Evolutionary conservation across 495 filamentous ascomycete species (phyloP).

Genomic region (Peziza echinospora): DNA sequence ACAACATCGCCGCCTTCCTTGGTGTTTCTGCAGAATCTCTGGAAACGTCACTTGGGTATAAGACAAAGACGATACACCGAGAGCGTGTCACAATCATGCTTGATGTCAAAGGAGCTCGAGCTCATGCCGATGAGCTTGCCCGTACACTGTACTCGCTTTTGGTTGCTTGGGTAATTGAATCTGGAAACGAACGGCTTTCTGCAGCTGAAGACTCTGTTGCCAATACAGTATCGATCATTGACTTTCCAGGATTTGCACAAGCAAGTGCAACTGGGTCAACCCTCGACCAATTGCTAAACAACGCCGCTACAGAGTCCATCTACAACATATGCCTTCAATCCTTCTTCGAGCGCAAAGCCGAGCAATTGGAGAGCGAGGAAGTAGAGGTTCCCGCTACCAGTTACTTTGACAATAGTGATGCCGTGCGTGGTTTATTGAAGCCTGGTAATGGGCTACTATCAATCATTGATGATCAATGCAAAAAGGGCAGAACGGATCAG

Average conservation of each 20-base stretch:
- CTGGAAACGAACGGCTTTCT: conserved; percentile 73
- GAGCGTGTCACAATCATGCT: conserved; percentile 96
- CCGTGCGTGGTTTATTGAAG: conserved; percentile 74
- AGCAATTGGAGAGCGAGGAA: conserved; percentile 80
- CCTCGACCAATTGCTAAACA: conserved; percentile 83
- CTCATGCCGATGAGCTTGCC: conserved; percentile 82
- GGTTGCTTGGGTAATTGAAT: conserved; percentile 81
- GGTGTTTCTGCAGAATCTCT: conserved; percentile 60
- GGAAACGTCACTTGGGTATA: conserved; percentile 75
- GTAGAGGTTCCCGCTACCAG: conserved; percentile 70
- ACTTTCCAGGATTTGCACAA: conserved; percentile 89
- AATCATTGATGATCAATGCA: conserved; percentile 88
- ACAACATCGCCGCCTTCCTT: conserved; percentile 73
- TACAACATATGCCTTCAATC: conserved; percentile 86
- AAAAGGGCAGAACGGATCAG: conserved; percentile 63
- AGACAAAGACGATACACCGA: conserved; percentile 80
- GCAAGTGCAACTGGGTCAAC: conserved; percentile 58
- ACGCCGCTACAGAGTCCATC: conserved; percentile 72
- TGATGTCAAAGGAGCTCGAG: conserved; percentile 70
- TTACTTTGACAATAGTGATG: conserved; percentile 94
- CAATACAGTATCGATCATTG: conserved; percentile 85
- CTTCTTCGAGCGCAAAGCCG: conserved; percentile 85
- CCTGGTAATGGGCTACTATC: conserved; percentile 76
- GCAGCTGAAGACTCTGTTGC: conserved; percentile 68
- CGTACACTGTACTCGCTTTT: conserved; percentile 88